Evolutionary conservation across 371 early-diverging fungal genomes (phyloP).

Genomic region (Mucor irregularis): DNA sequence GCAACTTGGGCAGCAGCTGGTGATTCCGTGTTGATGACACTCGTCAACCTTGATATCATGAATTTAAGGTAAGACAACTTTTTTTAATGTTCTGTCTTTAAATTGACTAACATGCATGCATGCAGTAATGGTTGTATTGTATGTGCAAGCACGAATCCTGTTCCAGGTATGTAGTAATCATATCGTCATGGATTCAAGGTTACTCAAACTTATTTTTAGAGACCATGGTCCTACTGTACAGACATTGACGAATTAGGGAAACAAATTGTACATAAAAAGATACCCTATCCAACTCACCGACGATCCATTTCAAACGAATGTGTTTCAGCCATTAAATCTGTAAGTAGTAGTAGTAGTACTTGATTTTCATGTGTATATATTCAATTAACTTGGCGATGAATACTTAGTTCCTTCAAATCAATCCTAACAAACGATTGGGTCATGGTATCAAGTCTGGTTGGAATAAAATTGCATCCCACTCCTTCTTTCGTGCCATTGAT

Average conservation of each 20-base stretch:
- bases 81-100: no score
- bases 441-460: constrained; percentile 34
- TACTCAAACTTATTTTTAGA: constrained; percentile 15
- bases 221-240: constrained; percentile 50
- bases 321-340: constrained; percentile 52
- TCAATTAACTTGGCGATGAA: background rate
- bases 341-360: constrained; percentile 18
- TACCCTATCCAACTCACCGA: constrained; percentile 43
- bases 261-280: constrained; percentile 38
- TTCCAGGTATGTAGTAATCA: constrained; percentile 61
- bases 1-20: constrained; percentile 92
- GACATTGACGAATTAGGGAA: constrained; percentile 45
- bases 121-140: constrained; percentile 76
- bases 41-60: constrained; percentile 79
- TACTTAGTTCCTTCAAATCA: constrained; percentile 33
- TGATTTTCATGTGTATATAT: background rate
- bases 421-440: constrained; percentile 46
- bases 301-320: constrained; percentile 47
- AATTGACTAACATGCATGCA: background rate
- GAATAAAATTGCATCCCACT: constrained; percentile 33
- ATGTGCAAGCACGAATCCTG: constrained; percentile 64
- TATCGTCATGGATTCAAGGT: background rate
- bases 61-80: constrained; percentile 66
- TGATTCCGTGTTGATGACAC: constrained; percentile 80
- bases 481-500: constrained; percentile 37